A percentile compares a stretch with the other conserved stretches of the same genome.
Conservation (phyloP, 2,329 filamentous ascomycete genomes). For the Alternaria angustiovoidea region DNA sequence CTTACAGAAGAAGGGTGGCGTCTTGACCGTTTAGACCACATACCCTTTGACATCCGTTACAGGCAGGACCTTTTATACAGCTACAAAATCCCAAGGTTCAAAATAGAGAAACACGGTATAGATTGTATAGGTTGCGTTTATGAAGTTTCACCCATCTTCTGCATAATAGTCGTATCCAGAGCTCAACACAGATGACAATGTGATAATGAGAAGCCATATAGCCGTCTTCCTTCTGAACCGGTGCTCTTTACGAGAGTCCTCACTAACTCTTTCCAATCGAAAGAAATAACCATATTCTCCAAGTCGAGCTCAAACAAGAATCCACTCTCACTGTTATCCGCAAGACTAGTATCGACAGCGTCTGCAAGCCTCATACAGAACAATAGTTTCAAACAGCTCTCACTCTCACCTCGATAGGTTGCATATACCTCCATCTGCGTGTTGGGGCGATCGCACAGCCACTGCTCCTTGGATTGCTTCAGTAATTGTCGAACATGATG, state of each 20-base stretch:
- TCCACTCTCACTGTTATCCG: not conserved
- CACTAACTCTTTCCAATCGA: not conserved
- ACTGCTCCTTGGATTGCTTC: not conserved
- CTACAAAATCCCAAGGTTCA: not conserved
- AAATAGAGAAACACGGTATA: too few species aligned
- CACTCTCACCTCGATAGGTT: not conserved
- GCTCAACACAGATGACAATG: not conserved
- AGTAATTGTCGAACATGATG: not conserved
- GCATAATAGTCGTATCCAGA: not conserved
- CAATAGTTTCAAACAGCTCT: not conserved
- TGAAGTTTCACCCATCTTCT: not conserved
- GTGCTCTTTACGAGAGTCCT: not conserved
- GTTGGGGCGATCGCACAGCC: not conserved
- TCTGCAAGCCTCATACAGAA: not conserved
- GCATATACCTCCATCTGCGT: not conserved
- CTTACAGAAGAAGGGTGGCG: not conserved
- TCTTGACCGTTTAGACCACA: not conserved
- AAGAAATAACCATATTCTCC: not conserved
- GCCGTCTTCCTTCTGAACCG: not conserved
- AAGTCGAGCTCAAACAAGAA: not conserved
- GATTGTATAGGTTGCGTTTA: not conserved
- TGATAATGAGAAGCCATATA: not conserved
- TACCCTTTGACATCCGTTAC: not conserved
- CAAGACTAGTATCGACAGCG: not conserved
- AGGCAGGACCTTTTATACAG: not conserved